Conservation (phyloP, 768 basidiomycete species). For the Kwoniella mangroviensis region DNA sequence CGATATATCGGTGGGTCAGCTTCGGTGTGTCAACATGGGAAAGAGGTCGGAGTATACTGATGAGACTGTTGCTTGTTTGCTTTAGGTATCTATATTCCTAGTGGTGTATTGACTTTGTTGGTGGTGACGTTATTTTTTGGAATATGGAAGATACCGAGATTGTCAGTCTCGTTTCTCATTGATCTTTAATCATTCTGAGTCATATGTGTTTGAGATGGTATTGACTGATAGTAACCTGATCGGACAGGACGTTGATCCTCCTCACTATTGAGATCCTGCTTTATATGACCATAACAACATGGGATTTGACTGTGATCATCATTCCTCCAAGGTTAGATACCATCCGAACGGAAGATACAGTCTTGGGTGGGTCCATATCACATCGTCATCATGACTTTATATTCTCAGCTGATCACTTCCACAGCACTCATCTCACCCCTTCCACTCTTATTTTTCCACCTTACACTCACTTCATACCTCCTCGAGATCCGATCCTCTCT, state of each 20-base stretch:
- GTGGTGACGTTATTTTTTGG: background rate
- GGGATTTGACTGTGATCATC: background rate
- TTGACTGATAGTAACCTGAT: too few relatives aligned
- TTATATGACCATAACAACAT: background rate
- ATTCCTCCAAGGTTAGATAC: background rate
- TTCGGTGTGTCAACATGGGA: conserved; percentile 12
- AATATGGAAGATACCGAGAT: background rate
- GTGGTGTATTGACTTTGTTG: background rate
- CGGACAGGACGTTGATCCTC: background rate
- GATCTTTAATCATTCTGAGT: background rate
- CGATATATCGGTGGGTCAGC: conserved; percentile 29
- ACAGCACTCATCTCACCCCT: conserved; percentile 27
- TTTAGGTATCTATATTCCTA: background rate
- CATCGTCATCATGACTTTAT: too few relatives aligned
- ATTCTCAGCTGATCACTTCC: background rate
- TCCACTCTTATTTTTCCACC: conserved; percentile 23
- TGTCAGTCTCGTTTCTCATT: background rate
- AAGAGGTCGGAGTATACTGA: background rate
- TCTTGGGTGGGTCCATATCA: conserved; percentile 25
- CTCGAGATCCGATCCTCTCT: conserved; percentile 15
- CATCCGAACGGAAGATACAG: conserved; percentile 22
- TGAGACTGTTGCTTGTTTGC: background rate
- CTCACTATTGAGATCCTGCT: conserved; percentile 1
- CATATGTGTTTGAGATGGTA: background rate
- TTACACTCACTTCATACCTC: conserved; percentile 21